Evolutionary conservation across 768 basidiomycete species (phyloP).

Genomic region (Hirschioporus abietinus): DNA sequence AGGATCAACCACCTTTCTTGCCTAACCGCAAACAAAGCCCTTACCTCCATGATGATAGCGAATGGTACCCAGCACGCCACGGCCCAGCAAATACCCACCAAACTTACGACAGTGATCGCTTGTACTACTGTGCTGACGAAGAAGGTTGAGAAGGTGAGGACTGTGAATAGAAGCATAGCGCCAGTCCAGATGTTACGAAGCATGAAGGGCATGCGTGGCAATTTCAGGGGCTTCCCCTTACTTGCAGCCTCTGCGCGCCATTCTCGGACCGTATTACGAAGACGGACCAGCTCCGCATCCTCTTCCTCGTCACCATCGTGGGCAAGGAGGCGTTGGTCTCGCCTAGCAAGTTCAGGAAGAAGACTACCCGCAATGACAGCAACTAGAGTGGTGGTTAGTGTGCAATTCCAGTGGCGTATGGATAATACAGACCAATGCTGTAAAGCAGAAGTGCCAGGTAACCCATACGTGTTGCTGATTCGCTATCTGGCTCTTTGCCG

Average conservation of each 20-base stretch:
- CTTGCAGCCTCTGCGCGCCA: slow-evolving; percentile 85
- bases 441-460: slow-evolving; percentile 88
- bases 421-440: slow-evolving; percentile 62
- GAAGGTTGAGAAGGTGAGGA: slow-evolving; percentile 80
- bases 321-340: slow-evolving; percentile 75
- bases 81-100: slow-evolving; percentile 94
- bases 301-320: slow-evolving; percentile 68
- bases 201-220: slow-evolving; percentile 88
- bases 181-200: slow-evolving; percentile 92
- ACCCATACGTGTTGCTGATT: slow-evolving; percentile 79
- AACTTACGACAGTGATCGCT: slow-evolving; percentile 77
- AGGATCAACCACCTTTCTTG: background rate
- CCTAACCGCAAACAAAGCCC: slow-evolving; percentile 14
- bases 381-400: slow-evolving; percentile 40
- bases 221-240: slow-evolving; percentile 63
- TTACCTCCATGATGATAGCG: slow-evolving; percentile 94
- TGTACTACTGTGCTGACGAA: slow-evolving; percentile 73
- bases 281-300: slow-evolving; percentile 65
- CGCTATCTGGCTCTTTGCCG: slow-evolving; percentile 68
- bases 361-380: slow-evolving; percentile 78
- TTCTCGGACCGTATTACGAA: slow-evolving; percentile 63
- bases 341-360: slow-evolving; percentile 75
- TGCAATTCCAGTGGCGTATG: slow-evolving; percentile 13
- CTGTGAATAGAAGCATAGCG: slow-evolving; percentile 72
- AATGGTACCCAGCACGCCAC: slow-evolving; percentile 98